phyloP scores from a whole-genome alignment of 331 rosid genomes.

The Phaseolus coccineus region DNA sequence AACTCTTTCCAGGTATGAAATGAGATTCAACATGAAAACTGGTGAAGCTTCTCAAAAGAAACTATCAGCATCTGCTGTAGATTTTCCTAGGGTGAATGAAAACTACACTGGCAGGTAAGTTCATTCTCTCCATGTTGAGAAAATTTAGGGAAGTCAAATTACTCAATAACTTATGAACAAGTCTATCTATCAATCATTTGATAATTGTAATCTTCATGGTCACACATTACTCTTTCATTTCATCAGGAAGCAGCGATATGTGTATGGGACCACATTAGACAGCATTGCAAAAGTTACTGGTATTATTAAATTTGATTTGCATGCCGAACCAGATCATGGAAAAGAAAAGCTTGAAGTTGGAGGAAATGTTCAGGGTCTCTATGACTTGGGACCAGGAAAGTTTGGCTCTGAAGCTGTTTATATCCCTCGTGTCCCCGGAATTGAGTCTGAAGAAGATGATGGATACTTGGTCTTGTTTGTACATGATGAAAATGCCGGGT shows the following conservation, averaged over 20 bases:
- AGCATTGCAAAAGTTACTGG: conserved; percentile 82
- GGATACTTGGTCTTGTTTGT: conserved; percentile 88
- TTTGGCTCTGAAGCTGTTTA: conserved; percentile 91
- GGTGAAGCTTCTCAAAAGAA: conserved; percentile 84
- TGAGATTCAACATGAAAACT: conserved; percentile 86
- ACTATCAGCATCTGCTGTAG: conserved; percentile 77
- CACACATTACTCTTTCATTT: conserved; percentile 5
- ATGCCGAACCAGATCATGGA: conserved; percentile 69
- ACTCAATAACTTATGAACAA: neutral
- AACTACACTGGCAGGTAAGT: conserved; percentile 87
- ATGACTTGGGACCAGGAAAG: conserved; percentile 82
- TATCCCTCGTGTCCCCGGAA: conserved; percentile 80
- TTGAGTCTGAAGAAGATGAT: conserved; percentile 85
- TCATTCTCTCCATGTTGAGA: conserved; percentile 14
- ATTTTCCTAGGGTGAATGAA: conserved; percentile 95
- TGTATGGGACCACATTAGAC: conserved; percentile 83
- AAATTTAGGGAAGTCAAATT: conserved; percentile 12
- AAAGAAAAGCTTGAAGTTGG: conserved; percentile 80
- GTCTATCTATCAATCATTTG: conserved; percentile 17
- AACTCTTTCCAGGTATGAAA: conserved; percentile 71
- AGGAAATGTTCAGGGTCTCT: conserved; percentile 82
- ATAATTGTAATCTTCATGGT: neutral
- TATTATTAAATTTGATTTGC: conserved; percentile 85
- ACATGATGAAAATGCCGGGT: conserved; percentile 87
- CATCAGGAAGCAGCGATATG: conserved; percentile 81